phyloP scores from a whole-genome alignment of 169 alveolate species.

The Condylostoma magnum region DNA sequence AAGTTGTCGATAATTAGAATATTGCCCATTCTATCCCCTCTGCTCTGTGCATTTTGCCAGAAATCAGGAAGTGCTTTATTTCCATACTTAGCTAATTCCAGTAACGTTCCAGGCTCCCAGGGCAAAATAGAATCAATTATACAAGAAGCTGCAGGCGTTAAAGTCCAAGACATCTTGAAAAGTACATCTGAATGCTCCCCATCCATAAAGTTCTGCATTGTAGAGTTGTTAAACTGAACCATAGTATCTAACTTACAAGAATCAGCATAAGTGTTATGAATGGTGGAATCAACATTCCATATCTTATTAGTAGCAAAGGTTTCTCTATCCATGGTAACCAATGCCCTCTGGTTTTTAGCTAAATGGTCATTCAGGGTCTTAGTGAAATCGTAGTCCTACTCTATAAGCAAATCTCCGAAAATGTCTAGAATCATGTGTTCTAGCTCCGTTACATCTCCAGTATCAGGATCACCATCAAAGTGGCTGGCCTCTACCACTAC shows the following conservation, averaged over 20 bases:
- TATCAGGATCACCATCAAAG: background rate
- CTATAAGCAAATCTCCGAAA: background rate
- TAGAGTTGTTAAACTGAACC: background rate
- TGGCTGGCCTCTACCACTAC: conserved; percentile 13
- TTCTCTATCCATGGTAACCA: conserved; percentile 8
- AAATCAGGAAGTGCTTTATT: background rate
- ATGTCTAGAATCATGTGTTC: background rate
- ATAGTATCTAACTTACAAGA: background rate
- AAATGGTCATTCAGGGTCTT: background rate
- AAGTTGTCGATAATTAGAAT: conserved; percentile 23
- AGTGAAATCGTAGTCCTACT: background rate
- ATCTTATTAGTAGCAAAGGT: background rate
- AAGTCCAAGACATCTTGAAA: conserved; percentile 3
- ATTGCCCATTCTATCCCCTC: background rate
- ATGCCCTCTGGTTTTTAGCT: background rate
- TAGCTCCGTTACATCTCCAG: background rate
- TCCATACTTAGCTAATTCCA: conserved; percentile 13
- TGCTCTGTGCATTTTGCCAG: background rate
- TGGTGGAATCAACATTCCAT: conserved; percentile 3
- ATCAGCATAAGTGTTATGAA: conserved; percentile 8
- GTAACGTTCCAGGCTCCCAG: conserved; percentile 12
- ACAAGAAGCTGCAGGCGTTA: conserved; percentile 8
- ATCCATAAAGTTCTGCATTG: background rate
- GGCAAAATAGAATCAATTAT: background rate
- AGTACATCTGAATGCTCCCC: background rate